These are phyloP conservation scores for Termitomyces sp. DNA, from an alignment of 1,284 basidiomycete species.

Conservation along the genomic window DNA sequence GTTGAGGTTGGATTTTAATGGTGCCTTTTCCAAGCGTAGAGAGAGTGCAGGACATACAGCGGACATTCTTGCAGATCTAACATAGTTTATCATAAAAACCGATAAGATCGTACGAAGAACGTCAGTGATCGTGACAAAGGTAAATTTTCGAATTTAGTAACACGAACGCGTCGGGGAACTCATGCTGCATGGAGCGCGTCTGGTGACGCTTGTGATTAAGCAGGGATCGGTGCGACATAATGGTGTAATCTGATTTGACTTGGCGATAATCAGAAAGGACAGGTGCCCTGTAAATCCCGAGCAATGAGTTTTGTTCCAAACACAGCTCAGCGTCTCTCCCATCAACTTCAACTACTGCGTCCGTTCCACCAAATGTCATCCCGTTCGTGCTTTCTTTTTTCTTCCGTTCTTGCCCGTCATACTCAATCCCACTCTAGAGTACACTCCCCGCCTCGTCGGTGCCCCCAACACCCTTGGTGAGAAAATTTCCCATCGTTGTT, in stretches of 20 bases:
- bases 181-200: slow-evolving; percentile 9
- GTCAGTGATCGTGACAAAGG: slow-evolving; percentile 11
- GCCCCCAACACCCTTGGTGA: slow-evolving; percentile 90
- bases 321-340: slow-evolving; percentile 48
- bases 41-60: slow-evolving; percentile 23
- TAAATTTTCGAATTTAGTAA: not conserved
- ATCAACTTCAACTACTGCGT: slow-evolving; percentile 55
- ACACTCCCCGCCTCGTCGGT: slow-evolving; percentile 74
- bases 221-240: slow-evolving; percentile 15
- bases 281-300: slow-evolving; percentile 20
- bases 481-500: slow-evolving; percentile 22
- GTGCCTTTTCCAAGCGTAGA: slow-evolving; percentile 59
- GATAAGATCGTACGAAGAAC: slow-evolving; percentile 14
- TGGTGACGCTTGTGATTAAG: slow-evolving; percentile 11
- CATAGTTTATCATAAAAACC: slow-evolving; percentile 8
- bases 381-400: slow-evolving; percentile 41
- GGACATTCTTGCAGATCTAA: slow-evolving; percentile 43
- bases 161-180: slow-evolving; percentile 2
- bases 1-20: slow-evolving; percentile 82
- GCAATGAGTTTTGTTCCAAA: slow-evolving; percentile 37
- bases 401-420: slow-evolving; percentile 7
- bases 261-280: slow-evolving; percentile 17
- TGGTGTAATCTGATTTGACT: slow-evolving; percentile 18
- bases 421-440: slow-evolving; percentile 41
- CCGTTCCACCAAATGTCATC: slow-evolving; percentile 48